Base-by-base conservation (phyloP, 805 yeast genomes). In the Saccharomycopsis sp. region DNA sequence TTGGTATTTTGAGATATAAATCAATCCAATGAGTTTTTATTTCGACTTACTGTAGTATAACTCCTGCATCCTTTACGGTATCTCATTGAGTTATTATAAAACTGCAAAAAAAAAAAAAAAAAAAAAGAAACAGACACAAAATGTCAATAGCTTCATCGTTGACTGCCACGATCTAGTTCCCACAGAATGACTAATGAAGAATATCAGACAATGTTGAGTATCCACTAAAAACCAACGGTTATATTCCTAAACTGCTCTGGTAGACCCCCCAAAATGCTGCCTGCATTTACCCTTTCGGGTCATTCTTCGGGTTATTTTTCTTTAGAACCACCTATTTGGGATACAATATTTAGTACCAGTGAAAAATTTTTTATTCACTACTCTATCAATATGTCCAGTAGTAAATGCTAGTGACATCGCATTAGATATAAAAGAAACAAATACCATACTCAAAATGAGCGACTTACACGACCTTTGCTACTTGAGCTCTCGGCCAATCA, bases 401-500 rank as follows among this genome's bases (percentile, higher is more conserved):
- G n/a, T n/a, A n/a, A n/a, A n/a, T n/a, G n/a, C n/a, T n/a, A n/a
- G n/a, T n/a, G n/a, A n/a, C n/a, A n/a, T n/a, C n/a, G n/a, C n/a
- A n/a, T n/a, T n/a, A n/a, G n/a, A n/a, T n/a, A n/a, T n/a, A n/a
- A n/a, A n/a, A n/a, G n/a, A n/a, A n/a, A n/a, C n/a, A 29, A 29
- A 29, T 5, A 12, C 38, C 12, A 7, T 29, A 29, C 38, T 12
- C 7, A 17, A 15, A 58, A 17, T 87, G 93, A 80, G 89, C n/a
- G 89, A 84, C 55, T 69, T 87, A 47, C 94, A 87, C 68, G 85
- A 85, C 53, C 73, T 86, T 44, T 86, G 84, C 69, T 75, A 67
- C 53, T 79, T 78, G 62, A 71, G 65, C 22, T 65, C 55, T 3
- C 70, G 88, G 29, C 93, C 93, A 1, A 75, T 87, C 20, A 68